These are phyloP conservation scores for Apiotrichum veenhuisii DNA, from an alignment of 1,284 basidiomycete genomes.

Conservation along the genomic window DNA sequence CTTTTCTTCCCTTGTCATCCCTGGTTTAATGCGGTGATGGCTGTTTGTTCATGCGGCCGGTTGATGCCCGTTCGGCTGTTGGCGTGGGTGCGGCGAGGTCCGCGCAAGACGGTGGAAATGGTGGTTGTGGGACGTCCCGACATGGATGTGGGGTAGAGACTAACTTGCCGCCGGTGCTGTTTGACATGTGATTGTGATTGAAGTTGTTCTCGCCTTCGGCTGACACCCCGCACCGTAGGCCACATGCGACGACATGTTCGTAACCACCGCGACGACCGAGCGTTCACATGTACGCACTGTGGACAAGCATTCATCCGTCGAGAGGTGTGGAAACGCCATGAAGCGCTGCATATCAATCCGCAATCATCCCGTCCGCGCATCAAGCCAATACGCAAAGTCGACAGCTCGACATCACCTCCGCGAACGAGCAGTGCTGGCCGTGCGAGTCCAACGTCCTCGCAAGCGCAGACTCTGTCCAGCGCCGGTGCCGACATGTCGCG, in stretches of 20 bases:
- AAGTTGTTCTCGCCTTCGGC: neutral
- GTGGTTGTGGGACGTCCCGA: too few relatives aligned
- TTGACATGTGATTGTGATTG: too few relatives aligned
- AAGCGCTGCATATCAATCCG: slow-evolving; percentile 13
- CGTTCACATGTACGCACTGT: slow-evolving; percentile 12
- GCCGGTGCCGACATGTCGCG: neutral
- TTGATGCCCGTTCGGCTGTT: too few relatives aligned
- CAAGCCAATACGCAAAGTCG: slow-evolving; percentile 10
- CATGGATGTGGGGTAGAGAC: neutral
- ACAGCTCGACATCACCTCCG: neutral
- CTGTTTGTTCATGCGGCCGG: too few relatives aligned
- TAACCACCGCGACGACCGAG: slow-evolving; percentile 9
- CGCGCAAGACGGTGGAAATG: too few relatives aligned
- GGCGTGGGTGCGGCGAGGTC: too few relatives aligned
- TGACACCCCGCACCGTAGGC: neutral
- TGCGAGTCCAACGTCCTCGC: neutral
- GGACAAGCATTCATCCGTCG: slow-evolving; percentile 12
- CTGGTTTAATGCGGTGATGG: too few relatives aligned
- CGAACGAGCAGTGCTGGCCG: neutral
- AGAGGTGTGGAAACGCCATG: slow-evolving; percentile 15
- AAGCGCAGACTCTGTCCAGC: neutral
- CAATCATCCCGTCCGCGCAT: slow-evolving; percentile 11
- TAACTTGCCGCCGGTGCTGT: neutral
- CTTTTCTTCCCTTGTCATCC: too few relatives aligned
- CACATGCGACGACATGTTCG: slow-evolving; percentile 15